Conservation (phyloP, 75 land plant genomes). For the Adiantum capillusveneris region DNA sequence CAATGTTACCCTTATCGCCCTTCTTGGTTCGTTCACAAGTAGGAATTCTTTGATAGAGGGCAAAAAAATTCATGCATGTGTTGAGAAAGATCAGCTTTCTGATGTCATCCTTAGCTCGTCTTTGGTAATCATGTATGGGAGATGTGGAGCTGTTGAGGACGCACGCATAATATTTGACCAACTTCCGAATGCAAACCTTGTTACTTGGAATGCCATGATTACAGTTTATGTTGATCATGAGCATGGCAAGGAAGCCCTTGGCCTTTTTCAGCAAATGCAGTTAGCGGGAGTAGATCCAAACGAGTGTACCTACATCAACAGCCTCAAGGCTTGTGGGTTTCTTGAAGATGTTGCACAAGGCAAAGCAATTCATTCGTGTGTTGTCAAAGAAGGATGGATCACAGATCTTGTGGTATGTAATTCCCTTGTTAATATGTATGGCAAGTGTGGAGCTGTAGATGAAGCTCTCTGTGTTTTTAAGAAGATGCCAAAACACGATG, state of each 20-base stretch:
- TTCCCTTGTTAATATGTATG: constrained; percentile 13
- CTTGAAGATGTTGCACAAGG: constrained; percentile 16
- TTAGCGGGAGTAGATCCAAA: background rate
- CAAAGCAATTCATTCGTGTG: background rate
- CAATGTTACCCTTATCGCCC: constrained; percentile 1
- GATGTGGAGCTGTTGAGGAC: constrained; percentile 14
- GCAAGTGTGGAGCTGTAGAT: constrained; percentile 30
- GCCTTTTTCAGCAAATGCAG: constrained; percentile 3
- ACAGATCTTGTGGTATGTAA: constrained; percentile 12
- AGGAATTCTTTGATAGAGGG: constrained; percentile 7
- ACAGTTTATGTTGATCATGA: constrained; percentile 29
- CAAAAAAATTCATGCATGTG: background rate
- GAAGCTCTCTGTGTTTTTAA: constrained; percentile 27
- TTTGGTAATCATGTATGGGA: constrained; percentile 28
- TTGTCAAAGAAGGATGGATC: background rate
- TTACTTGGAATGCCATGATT: constrained; percentile 41
- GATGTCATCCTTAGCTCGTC: constrained; percentile 18
- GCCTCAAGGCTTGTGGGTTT: background rate
- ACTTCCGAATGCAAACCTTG: constrained; percentile 23
- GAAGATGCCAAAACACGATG: constrained; percentile 20
- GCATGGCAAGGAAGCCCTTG: constrained; percentile 6
- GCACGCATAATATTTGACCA: constrained; percentile 32
- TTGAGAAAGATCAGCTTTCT: constrained; percentile 18
- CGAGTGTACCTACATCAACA: background rate
- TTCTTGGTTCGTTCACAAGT: constrained; percentile 11